Base-by-base conservation (phyloP, 129 eudicot species). In the Helianthus tuberosus region DNA sequence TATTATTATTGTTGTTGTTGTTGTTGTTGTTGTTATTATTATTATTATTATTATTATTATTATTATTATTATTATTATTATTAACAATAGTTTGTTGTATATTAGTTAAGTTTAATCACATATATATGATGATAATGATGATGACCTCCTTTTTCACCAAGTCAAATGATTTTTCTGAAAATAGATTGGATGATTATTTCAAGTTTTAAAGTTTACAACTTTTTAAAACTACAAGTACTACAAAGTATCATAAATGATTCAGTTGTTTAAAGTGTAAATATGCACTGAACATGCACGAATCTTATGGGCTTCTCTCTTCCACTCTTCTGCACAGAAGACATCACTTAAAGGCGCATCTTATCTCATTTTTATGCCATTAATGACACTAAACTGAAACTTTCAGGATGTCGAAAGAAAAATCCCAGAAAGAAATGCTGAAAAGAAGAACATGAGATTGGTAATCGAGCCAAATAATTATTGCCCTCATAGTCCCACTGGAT, bases 301-400 rank as follows among this genome's bases (percentile, higher is more conserved):
- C 84, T 72, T 72, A 64, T 12, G 47, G 8, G 11, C 47, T 43
- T 43, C 47, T 43, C 47, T 43, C 47, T 43, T 43, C 11, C 47
- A 6, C 47, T 43, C 47, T 43, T 43, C 47, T 43, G 55, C 48
- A 57, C 67, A 81, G 74, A 67, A 61, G 61, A 57, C 78, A 72
- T 54, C 73, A 53, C 88, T 32, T 32, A 32, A 32, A 32, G 36
- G 36, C 4, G 36, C 36, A 32, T 32, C 36, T 32, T 32, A 32
- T 32, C 32, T 27, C 32, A 27, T 27, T 27, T 29, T 55, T 75
- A 78, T 73, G 78, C 64, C 73, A 90, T 85, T 77, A 81, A 85
- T 85, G 88, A 70, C 57, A 79, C 96, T 66, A 67, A 86, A 75
- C 96, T 66, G 89, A 81, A 77, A 73, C 74, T 59, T 79, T 78